Percentiles rank a stretch among this genome's conserved stretches.
phyloP scores from a whole-genome alignment of 768 basidiomycete species.

The Termitomyces sp. region DNA sequence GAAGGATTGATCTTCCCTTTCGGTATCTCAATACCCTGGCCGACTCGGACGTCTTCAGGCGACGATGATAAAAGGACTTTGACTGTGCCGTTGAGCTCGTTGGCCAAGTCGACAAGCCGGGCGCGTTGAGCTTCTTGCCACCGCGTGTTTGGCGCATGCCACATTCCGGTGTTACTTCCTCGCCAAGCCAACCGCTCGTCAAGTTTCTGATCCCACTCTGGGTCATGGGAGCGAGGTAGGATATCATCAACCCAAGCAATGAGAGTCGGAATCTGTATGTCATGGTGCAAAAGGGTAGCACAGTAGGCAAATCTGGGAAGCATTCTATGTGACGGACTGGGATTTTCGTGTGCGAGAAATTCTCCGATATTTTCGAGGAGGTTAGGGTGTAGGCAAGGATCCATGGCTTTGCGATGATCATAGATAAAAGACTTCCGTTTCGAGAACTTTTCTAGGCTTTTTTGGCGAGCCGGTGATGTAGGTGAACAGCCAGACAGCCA shows the following conservation, averaged over 20 bases:
- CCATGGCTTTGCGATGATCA: conserved; percentile 31
- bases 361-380: conserved; percentile 31
- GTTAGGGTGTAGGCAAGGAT: conserved; percentile 30
- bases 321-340: conserved; percentile 23
- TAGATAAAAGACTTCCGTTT: conserved; percentile 28
- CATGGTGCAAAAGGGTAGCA: conserved; percentile 36
- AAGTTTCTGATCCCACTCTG: conserved; percentile 51
- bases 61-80: conserved; percentile 23
- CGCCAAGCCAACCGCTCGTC: conserved; percentile 55
- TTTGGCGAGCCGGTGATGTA: conserved; percentile 19
- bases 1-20: conserved; percentile 32
- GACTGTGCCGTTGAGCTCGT: conserved; percentile 23
- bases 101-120: conserved; percentile 31
- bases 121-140: conserved; percentile 41
- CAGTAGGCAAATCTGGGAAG: conserved; percentile 39
- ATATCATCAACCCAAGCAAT: conserved; percentile 31
- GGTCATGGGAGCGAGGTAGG: conserved; percentile 33
- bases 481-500: conserved; percentile 21
- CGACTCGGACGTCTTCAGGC: conserved; percentile 17
- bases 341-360: conserved; percentile 30
- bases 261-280: conserved; percentile 35
- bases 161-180: conserved; percentile 58
- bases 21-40: conserved; percentile 20
- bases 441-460: conserved; percentile 7
- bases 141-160: conserved; percentile 22